Evolutionary conservation across 2,329 filamentous ascomycete genomes (phyloP).

Genomic region (Pseudocercospora vitis): DNA sequence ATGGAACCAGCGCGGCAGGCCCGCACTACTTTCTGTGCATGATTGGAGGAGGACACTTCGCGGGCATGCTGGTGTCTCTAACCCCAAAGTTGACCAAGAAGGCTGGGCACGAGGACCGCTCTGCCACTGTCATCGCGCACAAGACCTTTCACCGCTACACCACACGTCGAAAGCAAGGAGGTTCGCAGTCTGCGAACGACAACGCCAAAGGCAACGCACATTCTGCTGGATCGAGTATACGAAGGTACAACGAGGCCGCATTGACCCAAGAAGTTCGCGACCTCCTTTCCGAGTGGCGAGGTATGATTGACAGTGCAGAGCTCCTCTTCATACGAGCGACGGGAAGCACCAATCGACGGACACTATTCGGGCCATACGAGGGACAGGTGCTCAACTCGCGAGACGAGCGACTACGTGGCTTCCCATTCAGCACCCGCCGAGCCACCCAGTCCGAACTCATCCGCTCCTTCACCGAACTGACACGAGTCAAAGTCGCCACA

Average conservation of each 20-base stretch:
- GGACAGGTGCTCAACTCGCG: constrained; percentile 77
- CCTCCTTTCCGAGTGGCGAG: constrained; percentile 80
- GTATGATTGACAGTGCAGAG: constrained; percentile 78
- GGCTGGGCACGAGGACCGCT: constrained; percentile 71
- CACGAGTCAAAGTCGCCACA: constrained; percentile 79
- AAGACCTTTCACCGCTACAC: constrained; percentile 99
- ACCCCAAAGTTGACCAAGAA: constrained; percentile 75
- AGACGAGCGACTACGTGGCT: constrained; percentile 77
- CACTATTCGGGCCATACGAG: constrained; percentile 88
- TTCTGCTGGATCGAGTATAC: constrained; percentile 84
- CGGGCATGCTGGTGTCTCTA: constrained; percentile 90
- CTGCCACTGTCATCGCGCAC: constrained; percentile 85
- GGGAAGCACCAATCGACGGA: constrained; percentile 79
- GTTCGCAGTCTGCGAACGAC: constrained; percentile 90
- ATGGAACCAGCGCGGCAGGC: constrained; percentile 59
- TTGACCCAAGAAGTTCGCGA: constrained; percentile 83
- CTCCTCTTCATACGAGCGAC: constrained; percentile 87
- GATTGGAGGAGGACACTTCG: constrained; percentile 97
- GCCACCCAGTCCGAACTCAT: constrained; percentile 94
- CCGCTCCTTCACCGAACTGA: constrained; percentile 91
- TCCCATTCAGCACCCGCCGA: constrained; percentile 88
- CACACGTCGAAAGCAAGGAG: constrained; percentile 92
- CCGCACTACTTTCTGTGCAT: constrained; percentile 96
- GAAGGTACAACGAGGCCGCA: constrained; percentile 91
- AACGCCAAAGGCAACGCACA: constrained; percentile 91